Conservation (phyloP, 2,329 filamentous ascomycete genomes). For the Delphinella strobiligena region DNA sequence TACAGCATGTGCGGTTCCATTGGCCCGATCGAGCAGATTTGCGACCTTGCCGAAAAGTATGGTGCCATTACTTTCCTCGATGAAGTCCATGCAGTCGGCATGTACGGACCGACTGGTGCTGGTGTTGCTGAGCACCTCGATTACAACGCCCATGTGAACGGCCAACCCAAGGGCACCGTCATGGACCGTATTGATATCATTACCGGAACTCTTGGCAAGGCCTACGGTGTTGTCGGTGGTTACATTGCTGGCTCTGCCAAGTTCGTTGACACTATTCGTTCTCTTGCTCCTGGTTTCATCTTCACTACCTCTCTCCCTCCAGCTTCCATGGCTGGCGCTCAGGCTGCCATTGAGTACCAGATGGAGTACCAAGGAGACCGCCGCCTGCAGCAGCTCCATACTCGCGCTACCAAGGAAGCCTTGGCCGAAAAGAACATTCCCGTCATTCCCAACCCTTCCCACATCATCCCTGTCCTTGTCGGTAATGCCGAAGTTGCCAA, state of each 20-base stretch:
- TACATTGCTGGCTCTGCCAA: conserved; percentile 87
- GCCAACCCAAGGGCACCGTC: conserved; percentile 65
- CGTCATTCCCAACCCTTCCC: conserved; percentile 93
- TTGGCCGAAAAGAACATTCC: conserved; percentile 73
- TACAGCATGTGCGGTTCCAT: conserved; percentile 99
- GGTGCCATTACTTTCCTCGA: conserved; percentile 95
- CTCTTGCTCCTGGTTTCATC: conserved; percentile 92
- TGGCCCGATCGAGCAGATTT: conserved; percentile 90
- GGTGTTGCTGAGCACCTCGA: conserved; percentile 97
- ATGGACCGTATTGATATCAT: conserved; percentile 98
- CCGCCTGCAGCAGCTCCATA: conserved; percentile 88
- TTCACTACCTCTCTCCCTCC: conserved; percentile 96
- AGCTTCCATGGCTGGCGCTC: conserved; percentile 90
- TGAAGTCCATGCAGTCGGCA: conserved; percentile 96
- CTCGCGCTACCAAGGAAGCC: conserved; percentile 81
- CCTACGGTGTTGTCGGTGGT: conserved; percentile 92
- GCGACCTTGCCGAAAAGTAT: conserved; percentile 93
- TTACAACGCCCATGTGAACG: conserved; percentile 71
- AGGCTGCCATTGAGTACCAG: conserved; percentile 88
- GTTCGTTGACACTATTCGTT: conserved; percentile 85
- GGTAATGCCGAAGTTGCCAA: conserved; percentile 90
- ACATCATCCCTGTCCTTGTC: conserved; percentile 89
- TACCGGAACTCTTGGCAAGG: conserved; percentile 92
- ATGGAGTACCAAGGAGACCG: conserved; percentile 75
- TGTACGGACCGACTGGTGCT: conserved; percentile 93